These are phyloP conservation scores for Hymenoscyphus fructigenus DNA, from an alignment of 2,329 filamentous ascomycete species.

Conservation along the genomic window DNA sequence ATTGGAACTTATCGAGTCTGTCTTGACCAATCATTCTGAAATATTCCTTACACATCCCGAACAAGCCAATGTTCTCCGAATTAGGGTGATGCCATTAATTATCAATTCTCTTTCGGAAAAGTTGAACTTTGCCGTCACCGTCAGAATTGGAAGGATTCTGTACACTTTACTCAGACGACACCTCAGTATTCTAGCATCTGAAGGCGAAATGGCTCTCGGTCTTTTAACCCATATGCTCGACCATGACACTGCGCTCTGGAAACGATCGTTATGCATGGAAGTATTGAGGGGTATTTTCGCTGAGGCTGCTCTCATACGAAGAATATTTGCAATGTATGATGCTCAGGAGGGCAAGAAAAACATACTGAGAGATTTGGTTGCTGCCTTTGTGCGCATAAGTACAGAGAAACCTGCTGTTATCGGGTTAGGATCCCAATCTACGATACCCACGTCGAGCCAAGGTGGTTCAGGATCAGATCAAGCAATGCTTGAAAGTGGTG, in stretches of 20 bases:
- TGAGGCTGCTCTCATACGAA: slow-evolving; percentile 73
- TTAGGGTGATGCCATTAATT: slow-evolving; percentile 78
- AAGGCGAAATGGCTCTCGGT: slow-evolving; percentile 80
- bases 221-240: slow-evolving; percentile 85
- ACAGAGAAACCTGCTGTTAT: slow-evolving; percentile 89
- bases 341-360: slow-evolving; percentile 67
- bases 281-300: slow-evolving; percentile 83
- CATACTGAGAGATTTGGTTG: slow-evolving; percentile 78
- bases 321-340: slow-evolving; percentile 81
- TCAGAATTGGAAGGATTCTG: slow-evolving; percentile 79
- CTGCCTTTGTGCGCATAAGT: slow-evolving; percentile 86
- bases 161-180: slow-evolving; percentile 80
- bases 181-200: slow-evolving; percentile 68
- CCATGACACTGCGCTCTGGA: slow-evolving; percentile 82
- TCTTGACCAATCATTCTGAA: slow-evolving; percentile 79
- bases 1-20: slow-evolving; percentile 87
- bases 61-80: slow-evolving; percentile 74
- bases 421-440: slow-evolving; percentile 85
- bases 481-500: slow-evolving; percentile 83
- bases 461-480: slow-evolving; percentile 68
- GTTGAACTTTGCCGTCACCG: slow-evolving; percentile 76
- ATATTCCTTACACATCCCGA: slow-evolving; percentile 79
- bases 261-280: slow-evolving; percentile 86
- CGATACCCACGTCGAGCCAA: slow-evolving; percentile 65
- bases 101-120: slow-evolving; percentile 76